Percentiles rank a stretch among this genome's conserved stretches.
Conservation (phyloP, 2,329 filamentous ascomycete species). For the Ramichloridium luteum region DNA sequence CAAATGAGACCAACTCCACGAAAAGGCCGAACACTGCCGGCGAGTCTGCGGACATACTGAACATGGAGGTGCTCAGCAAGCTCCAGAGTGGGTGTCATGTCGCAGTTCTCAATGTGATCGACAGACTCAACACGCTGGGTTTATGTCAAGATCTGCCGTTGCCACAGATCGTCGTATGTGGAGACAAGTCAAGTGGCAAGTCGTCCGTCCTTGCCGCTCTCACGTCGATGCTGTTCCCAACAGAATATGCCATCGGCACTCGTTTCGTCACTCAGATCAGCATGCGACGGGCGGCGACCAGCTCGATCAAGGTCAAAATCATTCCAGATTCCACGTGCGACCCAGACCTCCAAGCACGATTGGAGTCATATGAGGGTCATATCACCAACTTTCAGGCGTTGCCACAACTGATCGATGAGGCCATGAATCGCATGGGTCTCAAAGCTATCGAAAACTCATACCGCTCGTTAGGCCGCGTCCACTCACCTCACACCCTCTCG, state of each 20-base stretch:
- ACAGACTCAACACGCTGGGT: constrained; percentile 40
- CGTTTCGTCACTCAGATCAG: constrained; percentile 50
- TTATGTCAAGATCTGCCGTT: constrained; percentile 22
- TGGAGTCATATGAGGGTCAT: constrained; percentile 18
- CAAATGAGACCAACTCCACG: too few relatives aligned
- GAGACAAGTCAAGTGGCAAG: constrained; percentile 50
- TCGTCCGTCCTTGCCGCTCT: constrained; percentile 55
- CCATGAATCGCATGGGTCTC: constrained; percentile 41
- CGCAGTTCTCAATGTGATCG: constrained; percentile 41
- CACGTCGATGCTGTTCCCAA: constrained; percentile 47
- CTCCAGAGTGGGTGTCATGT: constrained; percentile 36
- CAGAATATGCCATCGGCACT: constrained; percentile 45
- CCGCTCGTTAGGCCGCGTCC: too few relatives aligned
- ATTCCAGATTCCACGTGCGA: constrained; percentile 19
- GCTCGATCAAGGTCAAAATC: constrained; percentile 16
- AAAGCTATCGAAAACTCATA: too few relatives aligned
- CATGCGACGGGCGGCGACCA: constrained; percentile 30
- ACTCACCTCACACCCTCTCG: too few relatives aligned
- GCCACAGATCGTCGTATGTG: constrained; percentile 39
- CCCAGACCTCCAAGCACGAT: constrained; percentile 18
- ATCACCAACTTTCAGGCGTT: constrained; percentile 32
- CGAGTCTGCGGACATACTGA: too few relatives aligned
- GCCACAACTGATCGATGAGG: constrained; percentile 38
- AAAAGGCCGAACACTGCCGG: too few relatives aligned
- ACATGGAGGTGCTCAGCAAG: too few relatives aligned